Evolutionary conservation across 495 filamentous ascomycete genomes (phyloP).

Genomic region (Penicillium coffeae): DNA sequence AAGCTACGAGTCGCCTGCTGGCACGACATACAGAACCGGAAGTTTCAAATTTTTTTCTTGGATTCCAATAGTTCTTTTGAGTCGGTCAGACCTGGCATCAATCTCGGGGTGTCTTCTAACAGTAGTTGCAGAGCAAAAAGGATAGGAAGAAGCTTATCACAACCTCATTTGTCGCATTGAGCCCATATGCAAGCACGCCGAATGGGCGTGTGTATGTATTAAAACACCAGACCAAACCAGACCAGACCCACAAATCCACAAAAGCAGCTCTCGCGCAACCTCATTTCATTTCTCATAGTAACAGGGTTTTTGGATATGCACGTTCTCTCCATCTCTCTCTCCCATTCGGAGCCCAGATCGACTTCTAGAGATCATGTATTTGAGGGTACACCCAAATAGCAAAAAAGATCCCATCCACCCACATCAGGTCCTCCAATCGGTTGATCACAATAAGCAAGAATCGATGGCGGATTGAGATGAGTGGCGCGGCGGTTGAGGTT

Average conservation of each 20-base stretch:
- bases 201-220: conserved; percentile 29
- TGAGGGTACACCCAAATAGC: conserved; percentile 7
- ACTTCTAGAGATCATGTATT: conserved; percentile 17
- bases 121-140: conserved; percentile 9
- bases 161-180: conserved; percentile 36
- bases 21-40: conserved; percentile 21
- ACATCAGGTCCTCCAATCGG: conserved; percentile 15
- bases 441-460: conserved; percentile 13
- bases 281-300: conserved; percentile 32
- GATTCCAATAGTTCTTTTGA: conserved; percentile 26
- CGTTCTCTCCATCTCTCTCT: conserved; percentile 31
- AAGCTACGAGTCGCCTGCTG: conserved; percentile 4
- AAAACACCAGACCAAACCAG: conserved; percentile 33
- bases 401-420: conserved; percentile 23
- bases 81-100: conserved; percentile 17
- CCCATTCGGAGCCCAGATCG: conserved; percentile 24
- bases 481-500: conserved; percentile 25
- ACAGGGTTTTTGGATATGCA: conserved; percentile 27
- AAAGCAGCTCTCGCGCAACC: conserved; percentile 29
- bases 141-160: conserved; percentile 24
- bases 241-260: conserved; percentile 23
- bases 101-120: conserved; percentile 13
- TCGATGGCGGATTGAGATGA: conserved; percentile 13
- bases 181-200: conserved; percentile 28
- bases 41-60: conserved; percentile 25